Evolutionary conservation across 1,284 basidiomycete species (phyloP).

Genomic region (Coniophora puteana): DNA sequence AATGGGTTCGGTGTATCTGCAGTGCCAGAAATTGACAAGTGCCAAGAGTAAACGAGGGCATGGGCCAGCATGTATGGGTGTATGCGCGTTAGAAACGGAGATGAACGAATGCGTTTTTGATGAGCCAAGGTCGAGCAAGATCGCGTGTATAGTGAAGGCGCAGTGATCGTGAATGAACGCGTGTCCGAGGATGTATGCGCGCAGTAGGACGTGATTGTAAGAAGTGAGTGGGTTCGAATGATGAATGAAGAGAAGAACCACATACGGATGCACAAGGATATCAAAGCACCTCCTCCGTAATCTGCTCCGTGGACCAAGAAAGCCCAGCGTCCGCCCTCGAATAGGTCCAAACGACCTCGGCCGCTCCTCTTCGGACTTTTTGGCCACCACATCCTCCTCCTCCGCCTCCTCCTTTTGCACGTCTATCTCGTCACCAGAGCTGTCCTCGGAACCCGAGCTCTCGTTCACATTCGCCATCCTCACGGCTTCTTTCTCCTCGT

Average conservation of each 20-base stretch:
- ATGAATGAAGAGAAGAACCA: no score
- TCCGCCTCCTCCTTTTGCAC: constrained; percentile 28
- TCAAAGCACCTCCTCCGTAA: constrained; percentile 62
- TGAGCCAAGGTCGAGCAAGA: no score
- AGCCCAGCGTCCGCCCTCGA: constrained; percentile 78
- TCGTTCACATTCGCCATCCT: no score
- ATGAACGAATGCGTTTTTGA: no score
- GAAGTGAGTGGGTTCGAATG: no score
- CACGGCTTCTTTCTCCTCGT: constrained; percentile 11
- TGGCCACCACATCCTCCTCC: constrained; percentile 20
- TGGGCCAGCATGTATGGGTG: no score
- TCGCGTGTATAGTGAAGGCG: no score
- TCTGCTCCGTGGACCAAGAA: constrained; percentile 68
- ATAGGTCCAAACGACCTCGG: constrained; percentile 53
- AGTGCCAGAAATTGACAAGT: constrained; percentile 6
- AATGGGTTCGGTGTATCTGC: constrained; percentile 83
- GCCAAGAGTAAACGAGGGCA: constrained; percentile 2
- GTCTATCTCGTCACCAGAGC: constrained; percentile 18
- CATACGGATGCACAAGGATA: constrained; percentile 69
- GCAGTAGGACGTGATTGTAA: no score
- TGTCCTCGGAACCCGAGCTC: no score
- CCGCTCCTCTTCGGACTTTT: constrained; percentile 15
- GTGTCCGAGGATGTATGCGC: no score
- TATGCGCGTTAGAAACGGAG: no score
- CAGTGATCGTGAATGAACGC: no score